Conservation (phyloP, 306 rosid species). For the Delonix regia region DNA sequence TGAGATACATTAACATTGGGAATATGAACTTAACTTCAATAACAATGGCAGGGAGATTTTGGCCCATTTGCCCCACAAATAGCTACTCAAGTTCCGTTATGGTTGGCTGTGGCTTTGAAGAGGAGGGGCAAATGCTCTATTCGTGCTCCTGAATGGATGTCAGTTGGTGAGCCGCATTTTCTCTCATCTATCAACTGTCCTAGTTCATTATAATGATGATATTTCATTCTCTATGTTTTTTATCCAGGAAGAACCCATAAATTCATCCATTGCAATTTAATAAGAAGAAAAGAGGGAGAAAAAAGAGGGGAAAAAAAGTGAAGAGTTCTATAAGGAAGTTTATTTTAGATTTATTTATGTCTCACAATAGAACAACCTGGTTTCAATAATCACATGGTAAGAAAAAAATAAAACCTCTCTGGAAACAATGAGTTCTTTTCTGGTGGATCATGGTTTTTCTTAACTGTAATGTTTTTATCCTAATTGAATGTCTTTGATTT, state of each 20-base stretch:
- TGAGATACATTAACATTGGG: neutral
- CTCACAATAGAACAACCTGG: neutral
- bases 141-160: constrained; percentile 82
- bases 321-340: neutral
- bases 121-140: constrained; percentile 86
- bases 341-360: neutral
- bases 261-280: constrained; percentile 8
- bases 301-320: neutral
- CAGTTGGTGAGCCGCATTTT: constrained; percentile 63
- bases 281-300: neutral
- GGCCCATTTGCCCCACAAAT: constrained; percentile 90
- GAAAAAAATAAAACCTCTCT: neutral
- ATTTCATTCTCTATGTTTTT: neutral
- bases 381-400: neutral
- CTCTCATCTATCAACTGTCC: neutral
- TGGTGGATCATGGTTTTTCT: neutral
- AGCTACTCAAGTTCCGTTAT: constrained; percentile 72
- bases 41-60: constrained; percentile 80
- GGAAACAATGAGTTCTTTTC: neutral
- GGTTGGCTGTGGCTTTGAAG: constrained; percentile 90
- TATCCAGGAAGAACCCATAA: neutral
- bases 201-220: neutral
- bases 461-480: neutral
- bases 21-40: constrained; percentile 10
- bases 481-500: neutral